Base-by-base conservation (phyloP, 306 rosid genomes). In the Heteromeles arbutifolia region DNA sequence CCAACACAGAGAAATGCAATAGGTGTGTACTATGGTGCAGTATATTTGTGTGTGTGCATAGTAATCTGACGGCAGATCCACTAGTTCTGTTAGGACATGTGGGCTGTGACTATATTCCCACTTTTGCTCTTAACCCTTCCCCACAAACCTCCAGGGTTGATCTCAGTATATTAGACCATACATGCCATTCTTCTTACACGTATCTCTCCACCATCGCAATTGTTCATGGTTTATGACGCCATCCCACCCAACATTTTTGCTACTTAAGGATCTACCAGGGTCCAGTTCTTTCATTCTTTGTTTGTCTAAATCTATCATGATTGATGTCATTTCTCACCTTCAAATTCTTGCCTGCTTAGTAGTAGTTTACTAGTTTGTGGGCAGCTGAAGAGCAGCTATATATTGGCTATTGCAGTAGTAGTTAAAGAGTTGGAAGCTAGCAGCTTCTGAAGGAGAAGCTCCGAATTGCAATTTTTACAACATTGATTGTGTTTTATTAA, bases 141-240 rank as follows among this genome's bases (percentile, higher is more conserved):
- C 34, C 65, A 61, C 34, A 61, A 61, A 26, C 65, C 65, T 61
- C 32, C 8, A 15, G 10, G 34, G 11, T 61, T 61, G 19, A 61
- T 26, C 65, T 4, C 25, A 11, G 65, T 63, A 29, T 31, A 32
- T 64, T 64, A 18, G 22, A 18, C 5, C 18, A 61, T 24, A 50
- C 9, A 2, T 15, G 15, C 4, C 45, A 39, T 25, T 41, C 15
- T 32, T 67, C 19, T 63, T 17, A 31, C 24, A 29, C 43, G 41
- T 64, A 22, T 64, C 21, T 63, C 24, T 61, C 43, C 82, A 72
- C 76, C 69, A 70, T 19, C 25, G 32, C 18, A n/a, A 56, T 64
- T 31, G 43, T 31, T 64, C 43, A 82, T 91, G 92, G 87, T 81
- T 58, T 86, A 77, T 86, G 97, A 86, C 88, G 78, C 83, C 82